Evolutionary conservation across 139 green algal species (phyloP).

Genomic region (Chloropicon primus): DNA sequence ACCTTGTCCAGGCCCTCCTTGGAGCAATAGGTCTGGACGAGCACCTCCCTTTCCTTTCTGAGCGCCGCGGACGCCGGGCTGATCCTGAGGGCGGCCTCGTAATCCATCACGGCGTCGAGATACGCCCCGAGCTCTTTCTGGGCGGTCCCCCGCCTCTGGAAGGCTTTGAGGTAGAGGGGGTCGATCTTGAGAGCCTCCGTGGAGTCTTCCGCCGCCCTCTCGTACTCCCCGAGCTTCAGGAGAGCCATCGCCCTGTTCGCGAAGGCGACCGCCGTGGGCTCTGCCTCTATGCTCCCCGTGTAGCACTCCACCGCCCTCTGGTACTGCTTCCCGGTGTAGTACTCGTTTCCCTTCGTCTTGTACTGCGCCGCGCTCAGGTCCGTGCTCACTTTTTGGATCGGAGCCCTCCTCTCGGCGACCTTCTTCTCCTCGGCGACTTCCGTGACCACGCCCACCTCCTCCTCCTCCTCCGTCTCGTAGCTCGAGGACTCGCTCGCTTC

Average conservation of each 20-base stretch:
- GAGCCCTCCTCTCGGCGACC: neutral
- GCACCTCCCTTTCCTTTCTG: constrained; percentile 24
- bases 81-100: constrained; percentile 44
- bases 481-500: neutral
- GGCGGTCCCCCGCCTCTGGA: constrained; percentile 40
- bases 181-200: constrained; percentile 40
- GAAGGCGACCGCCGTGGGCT: constrained; percentile 31
- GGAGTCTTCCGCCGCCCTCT: constrained; percentile 42
- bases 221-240: constrained; percentile 35
- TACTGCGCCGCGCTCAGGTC: neutral
- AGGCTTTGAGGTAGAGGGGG: constrained; percentile 45
- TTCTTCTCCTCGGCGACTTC: neutral
- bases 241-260: constrained; percentile 54
- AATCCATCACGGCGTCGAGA: constrained; percentile 39
- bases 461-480: constrained; percentile 16
- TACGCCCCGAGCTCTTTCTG: constrained; percentile 23
- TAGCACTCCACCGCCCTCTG: constrained; percentile 40
- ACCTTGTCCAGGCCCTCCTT: neutral
- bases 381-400: neutral
- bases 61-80: constrained; percentile 40
- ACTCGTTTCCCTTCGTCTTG: neutral
- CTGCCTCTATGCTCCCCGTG: constrained; percentile 24
- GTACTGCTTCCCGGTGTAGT: constrained; percentile 15
- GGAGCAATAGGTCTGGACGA: neutral
- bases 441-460: neutral